A percentile compares a stretch with the other conserved stretches of the same genome.
Evolutionary conservation across 2,329 filamentous ascomycete species (phyloP).

Genomic region (Huntiella savannae): DNA sequence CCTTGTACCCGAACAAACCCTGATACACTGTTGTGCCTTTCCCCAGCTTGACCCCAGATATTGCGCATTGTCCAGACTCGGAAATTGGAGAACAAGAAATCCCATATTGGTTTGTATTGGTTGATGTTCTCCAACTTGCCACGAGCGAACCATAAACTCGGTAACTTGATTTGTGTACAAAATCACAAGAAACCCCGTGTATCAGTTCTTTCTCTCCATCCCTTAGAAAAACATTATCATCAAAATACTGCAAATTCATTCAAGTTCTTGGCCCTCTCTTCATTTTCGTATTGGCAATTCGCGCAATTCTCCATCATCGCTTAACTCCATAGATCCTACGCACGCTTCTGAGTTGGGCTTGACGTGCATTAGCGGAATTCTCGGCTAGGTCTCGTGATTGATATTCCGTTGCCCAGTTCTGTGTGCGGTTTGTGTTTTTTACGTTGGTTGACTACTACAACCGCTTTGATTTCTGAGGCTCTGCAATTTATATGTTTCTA

Average conservation of each 20-base stretch:
- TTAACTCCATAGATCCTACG: not conserved
- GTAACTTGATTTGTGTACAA: not conserved
- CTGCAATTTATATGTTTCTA: not conserved
- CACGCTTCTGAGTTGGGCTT: not conserved
- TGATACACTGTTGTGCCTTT: too few relatives aligned
- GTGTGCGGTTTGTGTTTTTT: not conserved
- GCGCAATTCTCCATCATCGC: not conserved
- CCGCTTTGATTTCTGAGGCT: not conserved
- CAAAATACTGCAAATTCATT: not conserved
- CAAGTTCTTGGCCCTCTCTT: not conserved
- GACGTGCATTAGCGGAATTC: slow-evolving; percentile 1
- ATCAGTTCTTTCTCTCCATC: too few relatives aligned
- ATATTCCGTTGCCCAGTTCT: not conserved
- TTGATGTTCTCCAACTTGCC: not conserved
- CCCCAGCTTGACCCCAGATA: too few relatives aligned
- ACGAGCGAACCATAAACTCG: not conserved
- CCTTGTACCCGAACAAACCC: too few relatives aligned
- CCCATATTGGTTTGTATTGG: not conserved
- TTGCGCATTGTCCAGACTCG: too few relatives aligned
- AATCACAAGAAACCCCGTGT: not conserved
- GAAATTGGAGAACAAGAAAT: too few relatives aligned
- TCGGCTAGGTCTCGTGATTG: slow-evolving; percentile 10
- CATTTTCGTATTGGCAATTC: not conserved
- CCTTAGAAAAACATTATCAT: too few relatives aligned
- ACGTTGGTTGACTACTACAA: not conserved